These are phyloP conservation scores for Clarireedia monteithiana DNA, from an alignment of 2,329 filamentous ascomycete genomes.

Conservation along the genomic window DNA sequence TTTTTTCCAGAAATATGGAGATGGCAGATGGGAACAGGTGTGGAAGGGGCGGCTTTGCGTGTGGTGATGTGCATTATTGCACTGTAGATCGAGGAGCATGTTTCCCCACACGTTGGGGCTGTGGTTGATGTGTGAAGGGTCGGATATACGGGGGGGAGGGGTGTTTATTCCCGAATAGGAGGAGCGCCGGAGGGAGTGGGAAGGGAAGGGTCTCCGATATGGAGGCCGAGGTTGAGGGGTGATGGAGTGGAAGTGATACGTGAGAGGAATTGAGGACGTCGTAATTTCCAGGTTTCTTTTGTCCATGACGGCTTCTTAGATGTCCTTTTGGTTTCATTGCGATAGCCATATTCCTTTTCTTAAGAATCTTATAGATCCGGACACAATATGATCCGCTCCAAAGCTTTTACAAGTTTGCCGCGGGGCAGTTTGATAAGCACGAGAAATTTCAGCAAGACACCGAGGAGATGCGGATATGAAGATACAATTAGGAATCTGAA, in stretches of 20 bases:
- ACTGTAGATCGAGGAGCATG: too few relatives aligned
- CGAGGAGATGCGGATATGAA: constrained; percentile 24
- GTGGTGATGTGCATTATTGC: background rate
- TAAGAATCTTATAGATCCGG: too few relatives aligned
- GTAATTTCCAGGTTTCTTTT: too few relatives aligned
- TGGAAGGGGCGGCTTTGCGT: background rate
- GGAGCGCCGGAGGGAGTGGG: background rate
- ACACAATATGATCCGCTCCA: constrained; percentile 1
- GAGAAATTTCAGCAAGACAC: constrained; percentile 16
- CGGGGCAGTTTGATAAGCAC: constrained; percentile 13
- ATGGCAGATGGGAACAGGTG: background rate
- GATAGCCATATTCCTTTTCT: too few relatives aligned
- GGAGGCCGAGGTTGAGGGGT: background rate
- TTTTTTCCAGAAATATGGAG: background rate
- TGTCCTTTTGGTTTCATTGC: background rate
- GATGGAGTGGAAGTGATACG: background rate
- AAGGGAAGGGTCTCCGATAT: background rate
- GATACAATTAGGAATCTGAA: constrained; percentile 59
- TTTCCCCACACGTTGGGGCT: background rate
- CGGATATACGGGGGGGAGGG: background rate
- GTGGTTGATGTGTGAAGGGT: background rate
- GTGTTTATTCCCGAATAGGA: background rate
- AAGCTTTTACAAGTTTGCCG: background rate
- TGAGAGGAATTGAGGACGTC: too few relatives aligned
- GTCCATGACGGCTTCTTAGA: background rate